Percentiles rank a stretch among this genome's conserved stretches.
phyloP scores from a whole-genome alignment of 1,284 basidiomycete genomes.

The Ustilago sp. region DNA sequence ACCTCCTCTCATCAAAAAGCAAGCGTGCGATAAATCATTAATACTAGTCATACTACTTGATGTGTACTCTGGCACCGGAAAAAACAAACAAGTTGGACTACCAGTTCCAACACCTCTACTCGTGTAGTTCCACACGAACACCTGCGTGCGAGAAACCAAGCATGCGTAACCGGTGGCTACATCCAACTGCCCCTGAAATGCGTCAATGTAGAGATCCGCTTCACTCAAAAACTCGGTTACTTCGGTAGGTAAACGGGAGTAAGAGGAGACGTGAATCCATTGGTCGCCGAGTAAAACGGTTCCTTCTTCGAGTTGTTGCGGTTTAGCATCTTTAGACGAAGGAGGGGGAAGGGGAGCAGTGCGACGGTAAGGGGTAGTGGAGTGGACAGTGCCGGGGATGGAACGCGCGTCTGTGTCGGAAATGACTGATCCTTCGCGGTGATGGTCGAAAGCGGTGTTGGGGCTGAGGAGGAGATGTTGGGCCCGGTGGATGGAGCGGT shows the following conservation, averaged over 20 bases:
- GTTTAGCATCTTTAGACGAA: slow-evolving; percentile 13
- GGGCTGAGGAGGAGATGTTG: slow-evolving; percentile 38
- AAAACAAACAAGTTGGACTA: slow-evolving; percentile 56
- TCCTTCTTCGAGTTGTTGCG: slow-evolving; percentile 53
- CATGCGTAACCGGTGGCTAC: slow-evolving; percentile 57
- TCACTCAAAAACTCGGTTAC: slow-evolving; percentile 40
- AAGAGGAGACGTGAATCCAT: slow-evolving; percentile 51
- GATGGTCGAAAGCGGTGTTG: slow-evolving; percentile 15
- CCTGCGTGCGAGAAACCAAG: slow-evolving; percentile 51
- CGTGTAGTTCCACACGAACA: slow-evolving; percentile 64
- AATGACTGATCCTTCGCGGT: slow-evolving; percentile 28
- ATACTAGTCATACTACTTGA: slow-evolving; percentile 33
- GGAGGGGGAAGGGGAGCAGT: slow-evolving; percentile 1
- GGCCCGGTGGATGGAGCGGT: slow-evolving; percentile 11
- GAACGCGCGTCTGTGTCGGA: slow-evolving; percentile 43
- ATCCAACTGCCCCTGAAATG: slow-evolving; percentile 53
- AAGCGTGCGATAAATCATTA: slow-evolving; percentile 40
- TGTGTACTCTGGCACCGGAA: slow-evolving; percentile 45
- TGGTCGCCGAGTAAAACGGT: slow-evolving; percentile 51
- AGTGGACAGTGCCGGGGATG: slow-evolving; percentile 28
- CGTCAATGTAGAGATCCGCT: slow-evolving; percentile 54
- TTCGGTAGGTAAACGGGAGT: slow-evolving; percentile 48
- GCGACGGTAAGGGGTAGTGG: slow-evolving; percentile 14
- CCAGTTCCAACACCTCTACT: slow-evolving; percentile 45
- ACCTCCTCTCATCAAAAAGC: slow-evolving; percentile 40